These are phyloP conservation scores for Geotrichum australiense DNA, from an alignment of 1,139 yeast genomes.

Conservation along the genomic window DNA sequence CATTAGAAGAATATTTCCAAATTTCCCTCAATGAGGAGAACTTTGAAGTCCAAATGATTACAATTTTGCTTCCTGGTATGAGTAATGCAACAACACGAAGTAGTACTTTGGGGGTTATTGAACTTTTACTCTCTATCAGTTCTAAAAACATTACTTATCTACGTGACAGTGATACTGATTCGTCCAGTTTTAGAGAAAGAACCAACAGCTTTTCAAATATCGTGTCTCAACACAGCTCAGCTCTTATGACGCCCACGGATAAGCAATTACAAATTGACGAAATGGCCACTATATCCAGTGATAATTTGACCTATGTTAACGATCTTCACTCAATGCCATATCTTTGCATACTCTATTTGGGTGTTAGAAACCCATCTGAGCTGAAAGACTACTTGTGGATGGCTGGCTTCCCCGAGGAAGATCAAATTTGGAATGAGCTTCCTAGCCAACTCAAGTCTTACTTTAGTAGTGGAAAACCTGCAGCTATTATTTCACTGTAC, in stretches of 20 bases:
- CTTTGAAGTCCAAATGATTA: slow-evolving; percentile 51
- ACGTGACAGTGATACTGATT: slow-evolving; percentile 11
- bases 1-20: slow-evolving; percentile 43
- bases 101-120: slow-evolving; percentile 49
- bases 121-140: slow-evolving; percentile 44
- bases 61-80: slow-evolving; percentile 54
- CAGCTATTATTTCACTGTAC: slow-evolving; percentile 43
- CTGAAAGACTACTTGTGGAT: slow-evolving; percentile 42
- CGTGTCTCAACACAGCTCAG: slow-evolving; percentile 6
- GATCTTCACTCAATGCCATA: slow-evolving; percentile 36
- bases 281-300: slow-evolving; percentile 10
- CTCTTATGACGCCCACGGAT: neutral
- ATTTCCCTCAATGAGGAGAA: slow-evolving; percentile 39
- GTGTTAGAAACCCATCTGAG: slow-evolving; percentile 45
- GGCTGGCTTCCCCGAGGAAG: slow-evolving; percentile 40
- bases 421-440: slow-evolving; percentile 25
- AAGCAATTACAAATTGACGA: slow-evolving; percentile 25
- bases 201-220: slow-evolving; percentile 9
- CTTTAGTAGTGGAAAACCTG: slow-evolving; percentile 40
- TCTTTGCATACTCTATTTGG: slow-evolving; percentile 48
- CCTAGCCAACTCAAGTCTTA: slow-evolving; percentile 37
- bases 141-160: slow-evolving; percentile 31
- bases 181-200: slow-evolving; percentile 2
- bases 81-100: slow-evolving; percentile 54
- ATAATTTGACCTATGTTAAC: slow-evolving; percentile 2